Evolutionary conservation across 192 early-diverging fungal genomes (phyloP), one percentile per base, ranked within the genome.

Genomic region (Podila clonocystis): DNA sequence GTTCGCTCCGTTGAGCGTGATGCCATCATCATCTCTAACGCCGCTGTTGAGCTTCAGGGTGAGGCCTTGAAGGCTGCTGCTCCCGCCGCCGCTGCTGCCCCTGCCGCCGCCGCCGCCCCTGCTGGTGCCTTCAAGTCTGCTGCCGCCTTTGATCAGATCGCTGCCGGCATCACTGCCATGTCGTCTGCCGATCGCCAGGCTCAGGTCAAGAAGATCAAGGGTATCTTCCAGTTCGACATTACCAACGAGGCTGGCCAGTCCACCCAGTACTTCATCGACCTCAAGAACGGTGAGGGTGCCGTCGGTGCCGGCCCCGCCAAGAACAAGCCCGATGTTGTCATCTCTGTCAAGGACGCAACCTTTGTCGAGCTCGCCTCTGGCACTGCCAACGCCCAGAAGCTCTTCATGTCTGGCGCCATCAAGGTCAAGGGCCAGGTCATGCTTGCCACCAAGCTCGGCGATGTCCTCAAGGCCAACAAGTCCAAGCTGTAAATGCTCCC

Each of bases 1-100:
- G 94, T 95, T 55, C 93, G 95, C 38, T 93, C 95, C 19, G 95
- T 99, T 41, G 98, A 99, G 87, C 92, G 97, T 22, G 91, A 98
- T 70, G 90, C 87, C 4, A 91, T 97, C 71, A 95, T 91, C 38
- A 95, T 99, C 72, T 91, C 93, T 36, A 95, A 96, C 82, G 97
- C 96, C 15, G 97, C 96, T 13, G 94, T 95, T 4, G 95, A 97
- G 84, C 90, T 98, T 36, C 83, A 82, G 58, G 87, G 82, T 45
- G 75, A 75, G 31, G 83, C 83, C 11, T 74, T 76, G 70, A 75
- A 66, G 58, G 70, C 69, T 62, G 70, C 52, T 30, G 57, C 82
- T 11, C 62, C 84, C 68, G 45, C 88, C 7, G 67, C 83, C 20
- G 63, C 69, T 58, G 61, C 72, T 9, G 69, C 70, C 13, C 12